Evolutionary conservation across 2,329 filamentous ascomycete species (phyloP).

Genomic region (Ophiostoma angusticollis): DNA sequence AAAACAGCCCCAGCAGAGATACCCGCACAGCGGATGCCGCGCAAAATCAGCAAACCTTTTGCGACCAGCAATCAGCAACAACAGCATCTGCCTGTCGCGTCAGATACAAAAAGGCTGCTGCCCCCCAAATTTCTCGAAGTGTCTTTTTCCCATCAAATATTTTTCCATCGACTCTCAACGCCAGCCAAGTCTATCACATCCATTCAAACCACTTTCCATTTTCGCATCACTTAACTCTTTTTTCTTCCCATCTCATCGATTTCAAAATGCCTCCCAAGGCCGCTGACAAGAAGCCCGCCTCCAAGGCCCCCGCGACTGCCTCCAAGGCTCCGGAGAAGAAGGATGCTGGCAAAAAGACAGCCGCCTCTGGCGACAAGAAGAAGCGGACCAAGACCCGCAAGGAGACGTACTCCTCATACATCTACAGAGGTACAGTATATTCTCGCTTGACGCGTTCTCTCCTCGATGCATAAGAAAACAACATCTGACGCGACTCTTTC

Average conservation of each 20-base stretch:
- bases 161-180: constrained; percentile 13
- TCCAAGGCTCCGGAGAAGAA: constrained; percentile 80
- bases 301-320: constrained; percentile 78
- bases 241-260: constrained; percentile 7
- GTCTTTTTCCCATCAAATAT: constrained; percentile 27
- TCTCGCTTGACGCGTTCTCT: background rate
- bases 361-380: constrained; percentile 96
- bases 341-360: constrained; percentile 99
- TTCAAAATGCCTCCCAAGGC: constrained; percentile 92
- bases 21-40: constrained; percentile 7
- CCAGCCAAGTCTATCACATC: constrained; percentile 11
- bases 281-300: constrained; percentile 96
- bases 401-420: constrained; percentile 99
- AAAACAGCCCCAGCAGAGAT: constrained; percentile 10
- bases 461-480: background rate
- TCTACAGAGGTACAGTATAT: constrained; percentile 84
- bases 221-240: constrained; percentile 13
- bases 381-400: constrained; percentile 99
- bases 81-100: constrained; percentile 35
- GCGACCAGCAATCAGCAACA: constrained; percentile 39
- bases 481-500: constrained; percentile 13
- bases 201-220: constrained; percentile 16
- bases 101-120: constrained; percentile 48
- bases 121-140: constrained; percentile 33
- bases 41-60: constrained; percentile 14